phyloP scores from a whole-genome alignment of 805 yeast genomes.

The Hanseniaspora valbyensis region DNA sequence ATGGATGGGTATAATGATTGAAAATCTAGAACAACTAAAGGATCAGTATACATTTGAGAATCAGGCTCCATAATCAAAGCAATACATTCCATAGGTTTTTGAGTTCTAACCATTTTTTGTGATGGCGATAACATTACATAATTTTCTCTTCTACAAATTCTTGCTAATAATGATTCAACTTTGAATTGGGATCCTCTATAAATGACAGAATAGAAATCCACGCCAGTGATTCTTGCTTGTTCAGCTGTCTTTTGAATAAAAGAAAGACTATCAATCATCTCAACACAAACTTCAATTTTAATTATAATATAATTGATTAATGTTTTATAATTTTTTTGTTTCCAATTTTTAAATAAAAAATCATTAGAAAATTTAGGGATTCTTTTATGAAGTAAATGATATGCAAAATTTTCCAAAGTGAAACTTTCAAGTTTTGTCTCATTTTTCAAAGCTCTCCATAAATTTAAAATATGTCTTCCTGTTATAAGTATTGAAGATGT shows the following conservation, averaged over 20 bases:
- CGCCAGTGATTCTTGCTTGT: slow-evolving; percentile 74
- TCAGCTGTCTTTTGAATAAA: slow-evolving; percentile 49
- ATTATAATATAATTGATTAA: slow-evolving; percentile 34
- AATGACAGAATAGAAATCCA: slow-evolving; percentile 78
- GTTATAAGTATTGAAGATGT: slow-evolving; percentile 56
- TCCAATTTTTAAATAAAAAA: slow-evolving; percentile 41
- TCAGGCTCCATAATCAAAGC: slow-evolving; percentile 91
- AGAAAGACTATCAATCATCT: not conserved
- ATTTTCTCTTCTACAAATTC: slow-evolving; percentile 70
- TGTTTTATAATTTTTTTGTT: slow-evolving; percentile 20
- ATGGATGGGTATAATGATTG: slow-evolving; percentile 91
- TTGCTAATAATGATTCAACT: slow-evolving; percentile 70
- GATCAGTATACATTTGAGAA: slow-evolving; percentile 74
- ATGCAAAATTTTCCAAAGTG: slow-evolving; percentile 65
- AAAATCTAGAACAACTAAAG: slow-evolving; percentile 81
- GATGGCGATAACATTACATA: slow-evolving; percentile 67
- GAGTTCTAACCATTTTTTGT: slow-evolving; percentile 66
- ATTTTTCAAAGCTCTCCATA: slow-evolving; percentile 66
- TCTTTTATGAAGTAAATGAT: slow-evolving; percentile 52
- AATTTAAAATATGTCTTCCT: slow-evolving; percentile 75
- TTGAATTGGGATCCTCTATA: slow-evolving; percentile 89
- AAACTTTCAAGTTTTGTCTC: slow-evolving; percentile 58
- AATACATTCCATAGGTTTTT: slow-evolving; percentile 74
- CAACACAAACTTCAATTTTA: not conserved
- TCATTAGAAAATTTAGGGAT: slow-evolving; percentile 50